Percentiles rank a stretch among this genome's conserved stretches.
Conservation (phyloP, 768 basidiomycete species). For the Calocybe indica region DNA sequence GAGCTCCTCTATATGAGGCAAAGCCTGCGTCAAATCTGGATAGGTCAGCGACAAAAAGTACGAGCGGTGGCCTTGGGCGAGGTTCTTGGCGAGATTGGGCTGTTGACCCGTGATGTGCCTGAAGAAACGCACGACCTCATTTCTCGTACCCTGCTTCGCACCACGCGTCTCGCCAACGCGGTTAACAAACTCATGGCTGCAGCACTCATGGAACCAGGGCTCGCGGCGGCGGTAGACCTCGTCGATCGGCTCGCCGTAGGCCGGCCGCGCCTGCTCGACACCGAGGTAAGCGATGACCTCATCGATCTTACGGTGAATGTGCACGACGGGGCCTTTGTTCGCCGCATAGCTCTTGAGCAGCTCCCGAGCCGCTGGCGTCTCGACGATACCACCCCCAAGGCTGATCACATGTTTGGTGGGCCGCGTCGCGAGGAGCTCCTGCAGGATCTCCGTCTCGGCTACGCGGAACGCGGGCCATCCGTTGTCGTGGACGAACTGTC, state of each 20-base stretch:
- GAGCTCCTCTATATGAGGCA: constrained; percentile 65
- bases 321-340: constrained; percentile 69
- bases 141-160: constrained; percentile 31
- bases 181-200: constrained; percentile 81
- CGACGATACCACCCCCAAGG: constrained; percentile 93
- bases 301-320: constrained; percentile 73
- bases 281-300: constrained; percentile 81
- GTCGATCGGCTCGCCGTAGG: constrained; percentile 81
- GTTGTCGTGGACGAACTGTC: constrained; percentile 70
- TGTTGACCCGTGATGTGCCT: constrained; percentile 71
- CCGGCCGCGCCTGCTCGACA: constrained; percentile 72
- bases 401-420: constrained; percentile 70
- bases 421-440: constrained; percentile 57
- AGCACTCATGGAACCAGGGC: constrained; percentile 83
- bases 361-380: constrained; percentile 70
- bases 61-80: constrained; percentile 54
- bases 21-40: constrained; percentile 73
- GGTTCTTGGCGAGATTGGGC: constrained; percentile 57
- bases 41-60: constrained; percentile 93
- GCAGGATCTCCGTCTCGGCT: constrained; percentile 66
- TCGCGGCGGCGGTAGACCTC: constrained; percentile 80
- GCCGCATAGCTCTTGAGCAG: constrained; percentile 61
- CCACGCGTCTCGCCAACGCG: constrained; percentile 34
- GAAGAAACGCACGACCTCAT: constrained; percentile 84
- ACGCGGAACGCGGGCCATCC: constrained; percentile 91